These are phyloP conservation scores for Fusarium papillatum DNA, from an alignment of 2,329 filamentous ascomycete genomes.

Conservation along the genomic window DNA sequence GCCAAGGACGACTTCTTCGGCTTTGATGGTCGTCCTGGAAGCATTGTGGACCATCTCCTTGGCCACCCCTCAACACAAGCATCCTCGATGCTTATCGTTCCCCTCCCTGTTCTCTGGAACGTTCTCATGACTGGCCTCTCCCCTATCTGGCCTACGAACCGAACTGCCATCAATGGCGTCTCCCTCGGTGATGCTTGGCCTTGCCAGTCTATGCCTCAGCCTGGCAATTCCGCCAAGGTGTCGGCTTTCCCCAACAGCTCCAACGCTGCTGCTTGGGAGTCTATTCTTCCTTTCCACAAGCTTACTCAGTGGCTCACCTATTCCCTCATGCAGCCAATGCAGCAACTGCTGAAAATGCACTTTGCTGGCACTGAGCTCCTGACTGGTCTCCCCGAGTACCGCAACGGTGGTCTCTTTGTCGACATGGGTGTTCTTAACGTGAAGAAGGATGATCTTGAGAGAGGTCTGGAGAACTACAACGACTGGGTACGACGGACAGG, in stretches of 20 bases:
- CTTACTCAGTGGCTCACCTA: slow-evolving; percentile 96
- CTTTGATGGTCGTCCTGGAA: slow-evolving; percentile 85
- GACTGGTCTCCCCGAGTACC: slow-evolving; percentile 91
- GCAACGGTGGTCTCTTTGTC: slow-evolving; percentile 91
- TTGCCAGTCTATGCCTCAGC: slow-evolving; percentile 82
- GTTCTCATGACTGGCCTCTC: slow-evolving; percentile 89
- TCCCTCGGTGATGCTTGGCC: slow-evolving; percentile 96
- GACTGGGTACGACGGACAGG: slow-evolving; percentile 81
- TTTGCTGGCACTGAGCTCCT: slow-evolving; percentile 86
- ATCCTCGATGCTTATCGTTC: slow-evolving; percentile 88
- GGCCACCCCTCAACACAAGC: slow-evolving; percentile 92
- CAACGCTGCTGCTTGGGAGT: slow-evolving; percentile 70
- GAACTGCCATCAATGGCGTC: slow-evolving; percentile 88
- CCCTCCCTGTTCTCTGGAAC: slow-evolving; percentile 90
- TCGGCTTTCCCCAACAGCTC: slow-evolving; percentile 43
- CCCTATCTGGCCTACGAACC: slow-evolving; percentile 89
- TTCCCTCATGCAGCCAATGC: slow-evolving; percentile 93
- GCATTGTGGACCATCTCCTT: slow-evolving; percentile 96
- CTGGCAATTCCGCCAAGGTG: slow-evolving; percentile 57
- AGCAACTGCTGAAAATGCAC: slow-evolving; percentile 82
- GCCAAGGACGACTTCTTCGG: slow-evolving; percentile 89
- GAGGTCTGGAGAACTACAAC: slow-evolving; percentile 74
- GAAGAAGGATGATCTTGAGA: slow-evolving; percentile 76
- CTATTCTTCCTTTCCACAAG: slow-evolving; percentile 92
- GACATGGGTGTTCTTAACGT: slow-evolving; percentile 86